Evolutionary conservation across 169 alveolate species (phyloP), one percentile per base, ranked within the genome.

Genomic region (Neospora caninum): DNA sequence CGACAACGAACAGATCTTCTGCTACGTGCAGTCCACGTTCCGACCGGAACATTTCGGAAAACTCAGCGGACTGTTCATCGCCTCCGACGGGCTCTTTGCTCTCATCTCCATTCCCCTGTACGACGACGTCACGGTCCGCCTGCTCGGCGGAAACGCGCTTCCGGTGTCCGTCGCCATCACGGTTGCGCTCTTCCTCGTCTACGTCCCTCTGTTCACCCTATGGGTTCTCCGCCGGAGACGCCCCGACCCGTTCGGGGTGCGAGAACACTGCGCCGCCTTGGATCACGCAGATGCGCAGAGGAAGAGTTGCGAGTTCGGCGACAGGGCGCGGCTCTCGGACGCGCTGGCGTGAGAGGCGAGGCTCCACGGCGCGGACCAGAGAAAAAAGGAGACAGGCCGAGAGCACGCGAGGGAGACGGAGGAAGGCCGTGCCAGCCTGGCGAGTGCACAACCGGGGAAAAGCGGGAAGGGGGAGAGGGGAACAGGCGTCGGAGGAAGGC

Each of bases 1-100:
- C 20, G 91, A 88, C 36, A 67, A 80, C 80, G 91, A 83, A 80
- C 93, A 86, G 16, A 41, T 93, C 41, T 93, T 73, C 54, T 93
- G 93, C 91, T 93, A 73, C 42, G 84, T 93, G 29, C 45, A 88
- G 80, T 29, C n/a, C 42, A 34, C 39, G 41, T 93, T 93, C 49
- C 45, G 88, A 0, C 67, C 83, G 49, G 58, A 39, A 31, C 88
- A 93, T 45, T 93, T 93, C 43, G 95, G 95, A 29, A 20, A 49
- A 45, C 83, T 93, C 45, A 88, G 82, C 16, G 95, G 95, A 6
- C 39, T 67, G 9, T 43, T 53, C 25, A 43, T 39, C 39, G 94
- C 94, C 0, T 36, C 53, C 38, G 95, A 88, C 49, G 95, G 95
- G 20, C 4, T 93, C 53, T 25, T 93, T 27, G 53, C 95, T 25